phyloP scores from a whole-genome alignment of 1,284 basidiomycete species.

The Trametes hirsuta region DNA sequence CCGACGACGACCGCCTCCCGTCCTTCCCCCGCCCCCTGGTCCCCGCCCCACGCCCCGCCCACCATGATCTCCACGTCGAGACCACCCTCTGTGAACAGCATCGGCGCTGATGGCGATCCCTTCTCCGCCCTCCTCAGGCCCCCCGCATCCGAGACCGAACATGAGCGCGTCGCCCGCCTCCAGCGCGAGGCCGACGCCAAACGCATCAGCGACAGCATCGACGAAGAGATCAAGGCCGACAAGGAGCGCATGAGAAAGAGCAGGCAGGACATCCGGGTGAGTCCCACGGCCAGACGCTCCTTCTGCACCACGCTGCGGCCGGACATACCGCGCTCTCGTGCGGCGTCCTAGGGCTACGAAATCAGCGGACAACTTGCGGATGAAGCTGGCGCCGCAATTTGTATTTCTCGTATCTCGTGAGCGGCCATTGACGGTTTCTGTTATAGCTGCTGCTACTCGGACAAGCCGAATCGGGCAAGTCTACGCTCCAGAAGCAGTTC shows the following conservation, averaged over 20 bases:
- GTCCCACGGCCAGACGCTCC: slow-evolving; percentile 18
- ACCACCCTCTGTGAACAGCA: slow-evolving; percentile 62
- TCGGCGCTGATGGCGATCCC: slow-evolving; percentile 59
- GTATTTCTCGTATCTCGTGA: neutral
- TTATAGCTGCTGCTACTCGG: slow-evolving; percentile 73
- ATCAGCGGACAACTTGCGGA: too few relatives aligned
- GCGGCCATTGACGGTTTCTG: slow-evolving; percentile 1
- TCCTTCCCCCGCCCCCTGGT: slow-evolving; percentile 22
- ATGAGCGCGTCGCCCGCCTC: slow-evolving; percentile 61
- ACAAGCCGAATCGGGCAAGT: slow-evolving; percentile 84
- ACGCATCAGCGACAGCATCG: slow-evolving; percentile 75
- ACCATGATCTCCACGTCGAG: slow-evolving; percentile 55
- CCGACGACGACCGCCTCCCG: slow-evolving; percentile 26
- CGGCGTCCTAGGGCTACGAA: too few relatives aligned
- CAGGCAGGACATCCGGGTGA: slow-evolving; percentile 76
- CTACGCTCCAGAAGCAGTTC: slow-evolving; percentile 83
- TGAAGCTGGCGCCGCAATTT: neutral
- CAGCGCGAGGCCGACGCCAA: slow-evolving; percentile 71
- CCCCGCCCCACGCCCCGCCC: slow-evolving; percentile 16
- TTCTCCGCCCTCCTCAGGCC: slow-evolving; percentile 70
- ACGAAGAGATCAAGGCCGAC: slow-evolving; percentile 74
- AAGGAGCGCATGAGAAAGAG: slow-evolving; percentile 62
- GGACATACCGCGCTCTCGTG: neutral
- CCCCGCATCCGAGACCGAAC: slow-evolving; percentile 64
- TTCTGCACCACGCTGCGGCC: neutral